These are phyloP conservation scores for Asterella californica DNA, from an alignment of 225 moss, liverwort and hornwort genomes.

Conservation along the genomic window DNA sequence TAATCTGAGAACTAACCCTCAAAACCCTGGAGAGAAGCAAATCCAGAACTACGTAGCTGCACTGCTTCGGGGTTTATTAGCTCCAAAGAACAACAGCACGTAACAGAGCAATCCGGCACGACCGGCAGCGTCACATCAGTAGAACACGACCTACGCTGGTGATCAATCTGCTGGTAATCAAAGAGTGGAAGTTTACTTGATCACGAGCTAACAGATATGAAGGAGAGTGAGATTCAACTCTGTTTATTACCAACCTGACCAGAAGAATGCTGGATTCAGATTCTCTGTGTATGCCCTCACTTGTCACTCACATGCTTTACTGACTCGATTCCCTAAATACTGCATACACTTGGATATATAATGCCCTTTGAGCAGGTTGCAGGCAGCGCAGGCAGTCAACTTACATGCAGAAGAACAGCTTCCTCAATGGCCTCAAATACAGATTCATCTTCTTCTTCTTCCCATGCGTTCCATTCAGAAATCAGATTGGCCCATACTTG, in stretches of 20 bases:
- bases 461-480: slow-evolving; percentile 92
- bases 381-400: slow-evolving; percentile 28
- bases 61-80: neutral
- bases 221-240: neutral
- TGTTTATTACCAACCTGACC: neutral
- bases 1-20: neutral
- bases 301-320: neutral
- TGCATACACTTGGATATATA: neutral
- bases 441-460: slow-evolving; percentile 90
- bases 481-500: slow-evolving; percentile 88
- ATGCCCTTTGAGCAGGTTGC: neutral
- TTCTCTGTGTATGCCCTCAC: neutral
- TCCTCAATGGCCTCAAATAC: slow-evolving; percentile 92
- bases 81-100: neutral
- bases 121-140: neutral
- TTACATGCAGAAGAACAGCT: slow-evolving; percentile 77
- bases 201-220: neutral
- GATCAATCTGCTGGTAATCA: neutral
- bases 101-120: neutral
- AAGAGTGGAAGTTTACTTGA: neutral
- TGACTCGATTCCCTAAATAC: neutral
- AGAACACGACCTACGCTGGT: neutral
- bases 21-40: neutral
- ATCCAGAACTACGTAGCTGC: neutral
- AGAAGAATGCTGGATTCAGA: neutral